A percentile compares a stretch with the other conserved stretches of the same genome.
Evolutionary conservation across 129 eudicot genomes (phyloP).

Genomic region (Pittosporum tobira): DNA sequence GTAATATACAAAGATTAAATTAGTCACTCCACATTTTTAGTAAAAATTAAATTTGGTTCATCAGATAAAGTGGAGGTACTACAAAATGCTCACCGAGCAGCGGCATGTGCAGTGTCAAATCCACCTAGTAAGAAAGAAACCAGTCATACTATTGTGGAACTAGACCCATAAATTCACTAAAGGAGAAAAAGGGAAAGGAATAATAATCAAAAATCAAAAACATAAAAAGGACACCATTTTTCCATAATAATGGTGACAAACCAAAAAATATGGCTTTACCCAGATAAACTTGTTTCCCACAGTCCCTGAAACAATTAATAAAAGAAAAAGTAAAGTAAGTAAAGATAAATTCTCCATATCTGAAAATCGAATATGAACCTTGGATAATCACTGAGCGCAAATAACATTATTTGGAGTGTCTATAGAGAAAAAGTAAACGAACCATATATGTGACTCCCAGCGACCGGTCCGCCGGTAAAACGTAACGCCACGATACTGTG

Average conservation of each 20-base stretch:
- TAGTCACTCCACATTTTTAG: no score
- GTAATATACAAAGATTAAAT: background rate
- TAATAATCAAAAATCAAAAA: background rate
- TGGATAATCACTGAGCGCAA: no score
- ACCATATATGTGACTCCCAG: conserved; percentile 98
- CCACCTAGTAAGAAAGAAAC: conserved; percentile 47
- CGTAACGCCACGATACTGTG: conserved; percentile 95
- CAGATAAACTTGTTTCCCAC: conserved; percentile 89
- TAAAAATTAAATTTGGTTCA: background rate
- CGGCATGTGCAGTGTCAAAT: conserved; percentile 83
- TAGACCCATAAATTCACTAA: background rate
- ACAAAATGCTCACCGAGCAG: conserved; percentile 57
- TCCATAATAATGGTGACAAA: background rate
- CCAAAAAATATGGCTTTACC: conserved; percentile 29
- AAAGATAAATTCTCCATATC: background rate
- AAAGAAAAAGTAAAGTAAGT: background rate
- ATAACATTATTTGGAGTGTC: no score
- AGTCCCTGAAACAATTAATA: conserved; percentile 67
- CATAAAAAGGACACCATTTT: background rate
- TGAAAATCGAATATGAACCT: background rate
- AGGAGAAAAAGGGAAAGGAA: background rate
- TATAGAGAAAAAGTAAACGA: conserved; percentile 10
- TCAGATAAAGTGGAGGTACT: background rate
- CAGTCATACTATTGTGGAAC: background rate
- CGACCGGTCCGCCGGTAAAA: conserved; percentile 98